phyloP scores from a whole-genome alignment of 129 eudicot species.

The Scalesia atractyloides region DNA sequence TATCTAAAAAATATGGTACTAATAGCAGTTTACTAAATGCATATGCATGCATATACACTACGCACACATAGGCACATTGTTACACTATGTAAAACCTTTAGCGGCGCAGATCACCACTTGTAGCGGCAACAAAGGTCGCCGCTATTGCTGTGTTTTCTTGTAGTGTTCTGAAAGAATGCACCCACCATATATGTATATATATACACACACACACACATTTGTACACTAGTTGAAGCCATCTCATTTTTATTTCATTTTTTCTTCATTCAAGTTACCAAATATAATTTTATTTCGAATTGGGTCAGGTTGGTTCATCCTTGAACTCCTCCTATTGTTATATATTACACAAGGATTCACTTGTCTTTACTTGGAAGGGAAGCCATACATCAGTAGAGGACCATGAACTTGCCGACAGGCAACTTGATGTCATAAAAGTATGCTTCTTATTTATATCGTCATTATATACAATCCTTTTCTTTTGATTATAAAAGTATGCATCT shows the following conservation, averaged over 20 bases:
- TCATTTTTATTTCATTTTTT: not conserved
- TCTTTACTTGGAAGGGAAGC: constrained; percentile 76
- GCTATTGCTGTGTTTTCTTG: not conserved
- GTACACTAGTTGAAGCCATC: not conserved
- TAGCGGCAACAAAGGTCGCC: too few species aligned
- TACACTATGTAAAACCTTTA: too few species aligned
- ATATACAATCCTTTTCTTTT: not conserved
- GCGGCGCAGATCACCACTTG: too few species aligned
- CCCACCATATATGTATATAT: not conserved
- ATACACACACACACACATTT: too few species aligned
- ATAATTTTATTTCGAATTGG: constrained; percentile 16
- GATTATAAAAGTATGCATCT: not conserved
- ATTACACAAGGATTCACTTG: constrained; percentile 66
- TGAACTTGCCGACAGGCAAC: constrained; percentile 83
- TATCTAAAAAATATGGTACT: too few species aligned
- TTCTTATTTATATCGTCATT: not conserved
- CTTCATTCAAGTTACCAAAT: not conserved
- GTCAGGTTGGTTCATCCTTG: constrained; percentile 79
- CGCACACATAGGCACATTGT: too few species aligned
- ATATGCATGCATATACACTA: too few species aligned
- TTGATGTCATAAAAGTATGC: constrained; percentile 51
- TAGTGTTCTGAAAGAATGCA: not conserved
- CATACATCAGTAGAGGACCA: constrained; percentile 67
- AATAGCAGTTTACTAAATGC: too few species aligned
- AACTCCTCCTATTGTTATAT: constrained; percentile 89